Percentiles rank a stretch among this genome's conserved stretches.
These are phyloP conservation scores for Logfia minima DNA, from an alignment of 129 eudicot genomes.

Conservation along the genomic window DNA sequence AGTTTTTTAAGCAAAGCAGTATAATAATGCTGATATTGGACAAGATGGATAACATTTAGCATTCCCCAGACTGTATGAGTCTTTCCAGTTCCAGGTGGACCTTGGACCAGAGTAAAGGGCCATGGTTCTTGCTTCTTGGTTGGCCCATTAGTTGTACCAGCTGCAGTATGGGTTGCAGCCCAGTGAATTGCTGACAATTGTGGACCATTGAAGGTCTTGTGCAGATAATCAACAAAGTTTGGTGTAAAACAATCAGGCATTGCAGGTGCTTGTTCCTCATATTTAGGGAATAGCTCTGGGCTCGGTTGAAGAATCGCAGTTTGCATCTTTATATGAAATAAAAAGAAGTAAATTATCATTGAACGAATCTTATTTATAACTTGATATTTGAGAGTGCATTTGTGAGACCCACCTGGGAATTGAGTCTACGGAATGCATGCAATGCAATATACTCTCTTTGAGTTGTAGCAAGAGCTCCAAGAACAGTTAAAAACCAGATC, in stretches of 20 bases:
- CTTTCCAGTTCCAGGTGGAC: constrained; percentile 98
- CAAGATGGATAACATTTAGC: constrained; percentile 93
- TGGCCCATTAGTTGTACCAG: constrained; percentile 73
- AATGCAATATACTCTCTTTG: constrained; percentile 92
- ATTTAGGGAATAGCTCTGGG: constrained; percentile 85
- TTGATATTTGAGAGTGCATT: neutral
- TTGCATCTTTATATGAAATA: constrained; percentile 63
- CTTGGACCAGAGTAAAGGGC: constrained; percentile 98
- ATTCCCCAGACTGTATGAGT: constrained; percentile 99
- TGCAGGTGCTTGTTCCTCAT: constrained; percentile 84
- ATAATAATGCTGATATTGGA: constrained; percentile 95
- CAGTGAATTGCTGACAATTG: constrained; percentile 95
- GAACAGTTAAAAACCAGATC: constrained; percentile 84
- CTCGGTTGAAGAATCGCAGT: constrained; percentile 94
- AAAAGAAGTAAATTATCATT: neutral
- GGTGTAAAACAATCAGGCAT: constrained; percentile 99
- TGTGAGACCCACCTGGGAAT: constrained; percentile 41
- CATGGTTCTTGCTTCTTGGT: constrained; percentile 91
- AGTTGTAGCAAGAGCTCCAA: constrained; percentile 92
- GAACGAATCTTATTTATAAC: neutral
- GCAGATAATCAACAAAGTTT: constrained; percentile 72
- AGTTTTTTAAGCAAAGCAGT: constrained; percentile 87
- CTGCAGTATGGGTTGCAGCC: constrained; percentile 99
- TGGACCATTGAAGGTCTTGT: constrained; percentile 74
- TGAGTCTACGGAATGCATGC: constrained; percentile 97